Base-by-base conservation (phyloP, 345 rosid species). In the Hypericum perforatum region DNA sequence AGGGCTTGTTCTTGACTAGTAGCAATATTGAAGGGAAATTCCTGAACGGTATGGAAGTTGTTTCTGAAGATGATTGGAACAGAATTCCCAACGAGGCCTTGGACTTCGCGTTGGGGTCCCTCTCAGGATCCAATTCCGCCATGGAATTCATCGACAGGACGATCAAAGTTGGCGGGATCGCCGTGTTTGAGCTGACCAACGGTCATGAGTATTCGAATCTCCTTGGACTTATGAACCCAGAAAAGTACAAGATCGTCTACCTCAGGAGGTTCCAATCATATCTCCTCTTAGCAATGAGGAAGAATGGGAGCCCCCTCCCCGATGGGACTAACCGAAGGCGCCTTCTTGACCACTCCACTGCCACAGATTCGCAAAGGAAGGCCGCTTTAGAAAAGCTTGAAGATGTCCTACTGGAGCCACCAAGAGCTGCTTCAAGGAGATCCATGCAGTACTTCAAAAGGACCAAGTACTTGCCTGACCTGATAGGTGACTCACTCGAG, bases 351-450 rank as follows among this genome's bases (percentile, higher is more conserved):
- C 57, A 47, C 0, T 67, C 64, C 12, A 52, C 61, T 0, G 67
- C 64, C 14, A 54, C 61, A 11, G 80, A 71, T 22, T 22, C 32
- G 13, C 76, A 74, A 9, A 81, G 67, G 67, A 74, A 69, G 44
- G 79, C 73, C 5, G 95, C 82, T 41, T 61, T 81, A 58, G 62
- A 63, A 5, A 76, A 82, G 32, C 78, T 85, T 0, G 95, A 89
- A 66, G 85, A 89, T 49, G 95, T 81, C 10, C 85, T 79, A 14
- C 79, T 82, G 9, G 95, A 89, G 62, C 94, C 89, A 48, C 95
- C 97, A 43, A 57, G 88, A 68, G 76, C 81, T 9, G 74, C 84
- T 15, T 82, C 82, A 11, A 66, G 82, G 7, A 88, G 62, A 45
- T 82, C 88, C 0, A 78, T 72, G 37, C 52, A 67, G 0, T 82